Evolutionary conservation across 352 stramenopile genomes (phyloP).

Genomic region (Stramenopiles sp.): DNA sequence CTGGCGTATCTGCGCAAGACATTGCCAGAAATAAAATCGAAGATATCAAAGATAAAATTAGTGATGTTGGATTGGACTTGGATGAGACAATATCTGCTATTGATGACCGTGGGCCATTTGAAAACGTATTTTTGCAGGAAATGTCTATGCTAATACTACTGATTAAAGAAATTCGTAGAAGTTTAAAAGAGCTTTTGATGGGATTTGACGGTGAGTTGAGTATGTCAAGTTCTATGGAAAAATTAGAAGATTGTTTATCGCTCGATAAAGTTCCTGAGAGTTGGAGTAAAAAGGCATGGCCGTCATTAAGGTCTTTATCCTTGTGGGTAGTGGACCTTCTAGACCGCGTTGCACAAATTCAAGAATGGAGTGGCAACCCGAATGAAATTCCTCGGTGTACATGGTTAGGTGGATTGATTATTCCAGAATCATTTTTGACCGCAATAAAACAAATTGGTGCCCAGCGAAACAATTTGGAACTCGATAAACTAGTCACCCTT

Average conservation of each 20-base stretch:
- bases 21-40: constrained; percentile 64
- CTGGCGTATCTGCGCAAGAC: constrained; percentile 65
- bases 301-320: constrained; percentile 59
- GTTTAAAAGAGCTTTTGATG: constrained; percentile 80
- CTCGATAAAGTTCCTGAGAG: constrained; percentile 67
- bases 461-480: constrained; percentile 85
- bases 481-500: constrained; percentile 87
- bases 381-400: constrained; percentile 84
- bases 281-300: constrained; percentile 85
- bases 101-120: constrained; percentile 78
- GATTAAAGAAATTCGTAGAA: constrained; percentile 77
- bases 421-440: constrained; percentile 88
- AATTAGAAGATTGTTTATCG: constrained; percentile 75
- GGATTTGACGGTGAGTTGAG: constrained; percentile 87
- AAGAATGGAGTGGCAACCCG: constrained; percentile 87
- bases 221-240: constrained; percentile 92
- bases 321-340: constrained; percentile 82
- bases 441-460: constrained; percentile 89
- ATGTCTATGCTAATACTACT: constrained; percentile 91
- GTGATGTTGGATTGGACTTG: constrained; percentile 89
- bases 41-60: constrained; percentile 78
- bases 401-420: constrained; percentile 78
- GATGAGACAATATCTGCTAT: constrained; percentile 77
- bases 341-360: constrained; percentile 66
- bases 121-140: constrained; percentile 94